Evolutionary conservation across 108 stramenopile species (phyloP).

Genomic region (Parietichytrium sp.): DNA sequence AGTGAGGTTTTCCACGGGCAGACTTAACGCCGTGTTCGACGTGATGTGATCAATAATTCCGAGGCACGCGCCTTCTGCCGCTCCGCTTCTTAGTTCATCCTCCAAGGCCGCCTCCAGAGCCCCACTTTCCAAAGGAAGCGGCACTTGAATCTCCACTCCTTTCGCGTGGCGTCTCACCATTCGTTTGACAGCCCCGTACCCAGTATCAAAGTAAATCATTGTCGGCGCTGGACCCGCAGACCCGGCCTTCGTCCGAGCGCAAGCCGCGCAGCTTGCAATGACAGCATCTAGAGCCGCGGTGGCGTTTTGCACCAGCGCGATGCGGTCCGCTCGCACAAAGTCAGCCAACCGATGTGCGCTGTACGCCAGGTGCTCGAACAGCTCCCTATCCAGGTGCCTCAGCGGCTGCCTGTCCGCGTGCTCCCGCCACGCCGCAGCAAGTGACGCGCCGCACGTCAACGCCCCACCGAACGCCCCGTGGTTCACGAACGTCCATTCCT

Average conservation of each 20-base stretch:
- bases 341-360: background rate
- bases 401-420: slow-evolving; percentile 35
- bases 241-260: too few species aligned
- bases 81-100: background rate
- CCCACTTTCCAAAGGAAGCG: background rate
- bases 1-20: background rate
- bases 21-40: background rate
- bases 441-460: background rate
- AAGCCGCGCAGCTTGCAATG: background rate
- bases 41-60: slow-evolving; percentile 28
- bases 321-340: background rate
- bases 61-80: background rate
- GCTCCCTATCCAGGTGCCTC: slow-evolving; percentile 28
- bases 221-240: too few species aligned
- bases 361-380: slow-evolving; percentile 36
- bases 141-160: background rate
- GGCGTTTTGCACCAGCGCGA: slow-evolving; percentile 33
- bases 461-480: slow-evolving; percentile 44
- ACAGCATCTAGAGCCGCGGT: slow-evolving; percentile 37
- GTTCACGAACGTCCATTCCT: slow-evolving; percentile 37
- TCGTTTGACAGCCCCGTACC: slow-evolving; percentile 41
- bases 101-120: background rate
- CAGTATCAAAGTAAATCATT: background rate
- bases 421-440: slow-evolving; percentile 30
- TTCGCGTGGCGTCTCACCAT: background rate